Percentiles rank a stretch among this genome's conserved stretches.
These are phyloP conservation scores for Sugiyamaella grinbergsii DNA, from an alignment of 1,139 yeast species.

Conservation along the genomic window DNA sequence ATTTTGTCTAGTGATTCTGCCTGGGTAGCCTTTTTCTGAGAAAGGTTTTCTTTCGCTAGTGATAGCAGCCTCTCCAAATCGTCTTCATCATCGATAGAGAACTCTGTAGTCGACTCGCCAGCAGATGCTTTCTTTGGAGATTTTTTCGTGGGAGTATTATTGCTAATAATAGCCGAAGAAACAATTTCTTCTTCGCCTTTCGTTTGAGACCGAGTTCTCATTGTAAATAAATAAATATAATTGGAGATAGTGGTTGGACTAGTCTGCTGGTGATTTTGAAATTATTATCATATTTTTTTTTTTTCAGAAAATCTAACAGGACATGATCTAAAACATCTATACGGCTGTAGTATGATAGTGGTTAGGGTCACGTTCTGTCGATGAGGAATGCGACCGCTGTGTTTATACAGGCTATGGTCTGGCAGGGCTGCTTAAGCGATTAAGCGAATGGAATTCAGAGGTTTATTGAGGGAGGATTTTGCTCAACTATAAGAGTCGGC, in stretches of 20 bases:
- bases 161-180: not conserved
- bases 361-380: too few species aligned
- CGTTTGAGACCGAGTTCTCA: slow-evolving; percentile 15
- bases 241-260: not conserved
- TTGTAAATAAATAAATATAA: slow-evolving; percentile 4
- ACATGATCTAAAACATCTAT: not conserved
- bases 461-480: too few species aligned
- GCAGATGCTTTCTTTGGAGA: not conserved
- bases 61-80: slow-evolving; percentile 12
- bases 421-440: too few species aligned
- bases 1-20: not conserved
- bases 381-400: too few species aligned
- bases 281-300: not conserved
- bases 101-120: not conserved
- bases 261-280: not conserved
- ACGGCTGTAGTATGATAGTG: not conserved
- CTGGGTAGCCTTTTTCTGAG: slow-evolving; percentile 1
- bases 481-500: too few species aligned
- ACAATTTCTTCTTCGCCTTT: slow-evolving; percentile 1
- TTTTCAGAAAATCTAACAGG: not conserved
- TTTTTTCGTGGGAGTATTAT: not conserved
- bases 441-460: too few species aligned
- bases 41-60: slow-evolving; percentile 14
- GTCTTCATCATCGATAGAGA: slow-evolving; percentile 12
- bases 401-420: too few species aligned